phyloP scores from a whole-genome alignment of 441 rosid species.

The Euphorbia celastroides region DNA sequence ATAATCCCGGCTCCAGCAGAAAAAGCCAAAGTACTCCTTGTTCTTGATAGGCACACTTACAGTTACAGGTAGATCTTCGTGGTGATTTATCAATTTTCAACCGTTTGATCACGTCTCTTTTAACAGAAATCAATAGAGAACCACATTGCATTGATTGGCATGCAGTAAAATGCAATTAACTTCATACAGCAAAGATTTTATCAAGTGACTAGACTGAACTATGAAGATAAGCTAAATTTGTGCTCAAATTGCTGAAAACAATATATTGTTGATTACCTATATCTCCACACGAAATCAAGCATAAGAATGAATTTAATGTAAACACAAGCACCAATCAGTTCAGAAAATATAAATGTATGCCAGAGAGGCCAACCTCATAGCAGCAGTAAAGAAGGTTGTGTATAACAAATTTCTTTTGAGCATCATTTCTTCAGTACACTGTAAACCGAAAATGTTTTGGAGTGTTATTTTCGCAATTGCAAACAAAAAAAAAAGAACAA shows the following conservation, averaged over 20 bases:
- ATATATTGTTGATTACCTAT: slow-evolving; percentile 1
- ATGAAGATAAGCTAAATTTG: neutral
- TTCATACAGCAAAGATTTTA: neutral
- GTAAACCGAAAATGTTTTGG: slow-evolving; percentile 27
- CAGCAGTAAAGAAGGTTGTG: slow-evolving; percentile 17
- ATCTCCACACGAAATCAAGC: slow-evolving; percentile 10
- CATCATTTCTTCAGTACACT: slow-evolving; percentile 73
- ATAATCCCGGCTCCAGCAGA: too few species aligned
- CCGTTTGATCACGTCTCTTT: slow-evolving; percentile 21
- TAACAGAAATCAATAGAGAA: slow-evolving; percentile 18
- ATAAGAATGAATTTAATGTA: slow-evolving; percentile 21
- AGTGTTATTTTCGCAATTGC: slow-evolving; percentile 4
- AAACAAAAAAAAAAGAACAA: neutral
- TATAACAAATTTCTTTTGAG: slow-evolving; percentile 10
- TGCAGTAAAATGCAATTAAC: neutral
- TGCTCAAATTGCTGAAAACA: neutral
- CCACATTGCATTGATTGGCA: neutral
- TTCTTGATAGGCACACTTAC: too few species aligned
- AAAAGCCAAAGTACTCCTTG: too few species aligned
- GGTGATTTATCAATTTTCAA: slow-evolving; percentile 17
- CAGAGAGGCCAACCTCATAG: slow-evolving; percentile 20
- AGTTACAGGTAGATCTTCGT: too few species aligned
- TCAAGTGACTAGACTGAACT: neutral
- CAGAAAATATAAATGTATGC: slow-evolving; percentile 16
- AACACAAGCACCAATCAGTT: slow-evolving; percentile 16